These are phyloP conservation scores for Diplodia scrobiculata DNA, from an alignment of 2,329 filamentous ascomycete species.

Conservation along the genomic window DNA sequence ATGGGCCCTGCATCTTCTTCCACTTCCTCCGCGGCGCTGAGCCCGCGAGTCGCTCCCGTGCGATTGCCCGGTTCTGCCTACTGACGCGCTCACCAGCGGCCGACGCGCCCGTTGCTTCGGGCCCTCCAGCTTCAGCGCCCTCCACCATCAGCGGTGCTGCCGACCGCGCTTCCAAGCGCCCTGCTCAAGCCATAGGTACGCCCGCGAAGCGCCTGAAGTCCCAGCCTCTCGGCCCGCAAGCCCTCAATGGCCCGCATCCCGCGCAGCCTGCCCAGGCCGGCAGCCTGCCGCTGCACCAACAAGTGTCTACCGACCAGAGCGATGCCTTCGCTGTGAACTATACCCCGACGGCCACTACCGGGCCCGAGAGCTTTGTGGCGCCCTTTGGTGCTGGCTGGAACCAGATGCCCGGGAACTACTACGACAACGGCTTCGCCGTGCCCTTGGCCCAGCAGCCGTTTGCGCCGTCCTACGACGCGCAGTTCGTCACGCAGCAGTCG, in stretches of 20 bases:
- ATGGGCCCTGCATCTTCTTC: slow-evolving; percentile 22
- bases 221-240: slow-evolving; percentile 22
- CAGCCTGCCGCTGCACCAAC: slow-evolving; percentile 16
- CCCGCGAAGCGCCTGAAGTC: slow-evolving; percentile 28
- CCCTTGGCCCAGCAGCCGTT: slow-evolving; percentile 23
- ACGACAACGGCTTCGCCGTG: slow-evolving; percentile 15
- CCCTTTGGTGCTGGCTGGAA: slow-evolving; percentile 17
- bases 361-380: slow-evolving; percentile 18
- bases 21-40: slow-evolving; percentile 16
- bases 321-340: slow-evolving; percentile 28
- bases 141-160: slow-evolving; percentile 17
- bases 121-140: slow-evolving; percentile 13
- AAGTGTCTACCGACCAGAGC: slow-evolving; percentile 16
- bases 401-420: slow-evolving; percentile 23
- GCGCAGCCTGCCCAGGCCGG: not conserved
- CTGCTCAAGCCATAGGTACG: slow-evolving; percentile 21
- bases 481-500: slow-evolving; percentile 20
- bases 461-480: slow-evolving; percentile 19
- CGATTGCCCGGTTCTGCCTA: slow-evolving; percentile 15
- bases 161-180: slow-evolving; percentile 23
- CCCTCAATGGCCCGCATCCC: slow-evolving; percentile 8
- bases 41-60: slow-evolving; percentile 8
- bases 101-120: slow-evolving; percentile 24
- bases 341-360: slow-evolving; percentile 14
- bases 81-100: slow-evolving; percentile 19